Percentiles rank a stretch among this genome's conserved stretches.
Evolutionary conservation across 176 grass and related monocot species (phyloP).

Genomic region (Avena atlantica): DNA sequence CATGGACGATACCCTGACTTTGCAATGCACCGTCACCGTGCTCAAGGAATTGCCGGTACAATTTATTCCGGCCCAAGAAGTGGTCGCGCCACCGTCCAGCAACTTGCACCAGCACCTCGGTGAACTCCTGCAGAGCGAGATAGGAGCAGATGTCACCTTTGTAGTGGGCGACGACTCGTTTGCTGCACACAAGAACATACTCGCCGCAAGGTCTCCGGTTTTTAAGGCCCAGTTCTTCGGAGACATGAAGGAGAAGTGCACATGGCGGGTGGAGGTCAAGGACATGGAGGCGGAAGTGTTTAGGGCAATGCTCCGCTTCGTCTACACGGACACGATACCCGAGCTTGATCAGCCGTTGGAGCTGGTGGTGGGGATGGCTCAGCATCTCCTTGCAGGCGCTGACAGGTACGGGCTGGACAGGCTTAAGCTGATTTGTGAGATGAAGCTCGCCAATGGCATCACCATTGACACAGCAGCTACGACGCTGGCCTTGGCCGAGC

Average conservation of each 20-base stretch:
- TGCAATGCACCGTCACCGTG: background rate
- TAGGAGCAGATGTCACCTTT: background rate
- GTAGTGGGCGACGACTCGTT: background rate
- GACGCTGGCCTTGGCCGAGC: slow-evolving; percentile 47
- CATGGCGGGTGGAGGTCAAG: background rate
- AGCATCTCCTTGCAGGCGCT: slow-evolving; percentile 41
- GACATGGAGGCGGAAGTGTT: slow-evolving; percentile 36
- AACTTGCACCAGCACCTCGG: background rate
- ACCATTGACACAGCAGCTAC: slow-evolving; percentile 41
- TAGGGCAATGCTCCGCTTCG: slow-evolving; percentile 49
- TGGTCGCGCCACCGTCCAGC: background rate
- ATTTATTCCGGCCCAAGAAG: background rate
- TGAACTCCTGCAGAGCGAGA: background rate
- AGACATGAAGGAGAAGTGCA: background rate
- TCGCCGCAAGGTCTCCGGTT: background rate
- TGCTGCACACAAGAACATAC: background rate
- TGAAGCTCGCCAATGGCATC: slow-evolving; percentile 39
- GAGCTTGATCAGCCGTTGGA: background rate
- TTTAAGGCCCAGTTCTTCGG: background rate
- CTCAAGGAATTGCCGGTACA: background rate
- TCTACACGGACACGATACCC: slow-evolving; percentile 48
- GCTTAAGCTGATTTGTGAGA: slow-evolving; percentile 53
- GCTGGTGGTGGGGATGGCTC: background rate
- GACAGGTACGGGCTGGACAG: slow-evolving; percentile 51
- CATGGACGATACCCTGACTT: background rate